phyloP scores from a whole-genome alignment of 108 stramenopile species.

The Pseudonitzschia multistriata region DNA sequence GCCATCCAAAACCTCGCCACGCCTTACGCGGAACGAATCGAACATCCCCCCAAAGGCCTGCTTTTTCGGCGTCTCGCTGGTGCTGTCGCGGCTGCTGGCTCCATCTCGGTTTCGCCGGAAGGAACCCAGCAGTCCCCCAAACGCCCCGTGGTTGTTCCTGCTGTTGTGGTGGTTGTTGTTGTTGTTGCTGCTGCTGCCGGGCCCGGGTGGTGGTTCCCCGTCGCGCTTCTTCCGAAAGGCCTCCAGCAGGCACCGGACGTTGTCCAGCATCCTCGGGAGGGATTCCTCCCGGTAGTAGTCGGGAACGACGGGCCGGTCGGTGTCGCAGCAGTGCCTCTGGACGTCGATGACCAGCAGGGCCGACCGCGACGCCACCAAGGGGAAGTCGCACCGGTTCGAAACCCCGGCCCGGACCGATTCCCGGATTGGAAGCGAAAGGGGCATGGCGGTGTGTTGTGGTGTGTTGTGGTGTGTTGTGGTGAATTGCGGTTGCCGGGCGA shows the following conservation, averaged over 20 bases:
- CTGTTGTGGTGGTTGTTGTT: no score
- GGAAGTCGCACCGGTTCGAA: slow-evolving; percentile 47
- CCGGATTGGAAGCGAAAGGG: not conserved
- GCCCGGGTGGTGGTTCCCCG: no score
- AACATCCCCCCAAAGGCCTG: no score
- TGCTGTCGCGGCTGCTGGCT: no score
- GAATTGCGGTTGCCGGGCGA: no score
- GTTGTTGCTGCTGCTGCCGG: not conserved
- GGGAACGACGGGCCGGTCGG: not conserved
- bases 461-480: not conserved
- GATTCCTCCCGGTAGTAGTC: slow-evolving; percentile 37
- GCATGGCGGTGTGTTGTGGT: not conserved
- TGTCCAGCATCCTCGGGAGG: slow-evolving; percentile 53
- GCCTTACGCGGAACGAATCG: not conserved
- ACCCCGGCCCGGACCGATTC: slow-evolving; percentile 14
- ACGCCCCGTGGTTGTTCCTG: no score
- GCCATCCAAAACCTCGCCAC: not conserved
- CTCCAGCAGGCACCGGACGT: slow-evolving; percentile 45
- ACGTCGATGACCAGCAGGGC: slow-evolving; percentile 75
- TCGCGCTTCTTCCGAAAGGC: slow-evolving; percentile 46
- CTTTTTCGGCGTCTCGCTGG: no score
- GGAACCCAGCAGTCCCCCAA: no score
- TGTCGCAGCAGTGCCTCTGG: slow-evolving; percentile 49
- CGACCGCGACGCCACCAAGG: slow-evolving; percentile 32
- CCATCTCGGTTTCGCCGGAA: no score